Conservation (phyloP, 2,329 filamentous ascomycete species). For the Helotiales sp. region DNA sequence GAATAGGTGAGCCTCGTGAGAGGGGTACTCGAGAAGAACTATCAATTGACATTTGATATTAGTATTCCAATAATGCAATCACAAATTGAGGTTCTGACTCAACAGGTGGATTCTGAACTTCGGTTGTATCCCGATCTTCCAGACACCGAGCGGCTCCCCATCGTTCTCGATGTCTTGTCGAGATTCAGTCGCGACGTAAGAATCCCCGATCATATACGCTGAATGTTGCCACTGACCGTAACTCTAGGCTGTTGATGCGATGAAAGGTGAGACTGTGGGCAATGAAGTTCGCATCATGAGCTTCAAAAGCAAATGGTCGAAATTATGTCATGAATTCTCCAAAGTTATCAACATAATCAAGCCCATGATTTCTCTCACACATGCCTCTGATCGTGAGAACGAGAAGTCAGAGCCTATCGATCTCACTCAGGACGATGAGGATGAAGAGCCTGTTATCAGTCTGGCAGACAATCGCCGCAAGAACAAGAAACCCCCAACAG, state of each 20-base stretch:
- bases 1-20: constrained; percentile 31
- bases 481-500: background rate
- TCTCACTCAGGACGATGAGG: background rate
- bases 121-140: constrained; percentile 65
- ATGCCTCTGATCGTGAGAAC: background rate
- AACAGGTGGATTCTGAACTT: constrained; percentile 55
- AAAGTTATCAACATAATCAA: background rate
- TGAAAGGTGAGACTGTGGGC: constrained; percentile 43
- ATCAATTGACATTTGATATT: background rate
- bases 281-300: background rate
- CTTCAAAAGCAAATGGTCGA: background rate
- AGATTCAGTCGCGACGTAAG: constrained; percentile 56
- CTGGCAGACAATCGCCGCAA: background rate
- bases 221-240: too few relatives aligned
- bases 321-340: background rate
- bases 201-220: constrained; percentile 53
- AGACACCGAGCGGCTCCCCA: constrained; percentile 59
- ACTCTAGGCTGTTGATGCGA: background rate
- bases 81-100: constrained; percentile 39
- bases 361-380: background rate
- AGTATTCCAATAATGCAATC: constrained; percentile 36
- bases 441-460: background rate
- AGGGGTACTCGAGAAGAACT: too few relatives aligned
- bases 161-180: constrained; percentile 60
- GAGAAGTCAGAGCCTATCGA: background rate